phyloP scores from a whole-genome alignment of 176 grass and related monocot species.

The Zea luxurians region DNA sequence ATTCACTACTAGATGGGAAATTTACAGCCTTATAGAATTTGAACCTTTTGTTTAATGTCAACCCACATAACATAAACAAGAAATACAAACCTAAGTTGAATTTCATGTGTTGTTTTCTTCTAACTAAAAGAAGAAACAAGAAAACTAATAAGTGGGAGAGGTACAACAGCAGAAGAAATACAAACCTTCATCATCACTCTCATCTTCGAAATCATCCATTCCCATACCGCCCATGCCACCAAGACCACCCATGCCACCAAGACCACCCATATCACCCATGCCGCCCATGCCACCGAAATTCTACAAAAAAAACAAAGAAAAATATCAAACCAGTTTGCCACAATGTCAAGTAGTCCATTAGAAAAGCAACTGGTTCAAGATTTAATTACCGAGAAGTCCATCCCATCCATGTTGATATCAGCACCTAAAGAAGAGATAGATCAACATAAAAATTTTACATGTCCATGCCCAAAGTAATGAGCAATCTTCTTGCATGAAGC shows the following conservation, averaged over 20 bases:
- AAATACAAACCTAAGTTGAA: constrained; percentile 1
- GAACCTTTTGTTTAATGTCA: background rate
- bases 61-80: background rate
- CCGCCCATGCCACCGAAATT: constrained; percentile 68
- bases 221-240: constrained; percentile 46
- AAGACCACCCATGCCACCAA: constrained; percentile 10
- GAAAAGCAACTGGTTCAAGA: background rate
- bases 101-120: background rate
- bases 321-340: constrained; percentile 27
- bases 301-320: constrained; percentile 46
- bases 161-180: constrained; percentile 9
- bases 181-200: constrained; percentile 83
- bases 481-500: background rate
- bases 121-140: constrained; percentile 15
- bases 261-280: constrained; percentile 27
- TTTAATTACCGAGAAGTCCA: constrained; percentile 83
- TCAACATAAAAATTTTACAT: constrained; percentile 23
- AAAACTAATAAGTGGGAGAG: background rate
- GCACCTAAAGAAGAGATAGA: constrained; percentile 33
- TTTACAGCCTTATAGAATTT: background rate
- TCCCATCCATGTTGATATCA: constrained; percentile 82
- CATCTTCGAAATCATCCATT: constrained; percentile 71
- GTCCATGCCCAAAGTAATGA: background rate
- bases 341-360: background rate
- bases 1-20: background rate